These are phyloP conservation scores for Cardamine occulta DNA, from an alignment of 345 rosid genomes.

Conservation along the genomic window DNA sequence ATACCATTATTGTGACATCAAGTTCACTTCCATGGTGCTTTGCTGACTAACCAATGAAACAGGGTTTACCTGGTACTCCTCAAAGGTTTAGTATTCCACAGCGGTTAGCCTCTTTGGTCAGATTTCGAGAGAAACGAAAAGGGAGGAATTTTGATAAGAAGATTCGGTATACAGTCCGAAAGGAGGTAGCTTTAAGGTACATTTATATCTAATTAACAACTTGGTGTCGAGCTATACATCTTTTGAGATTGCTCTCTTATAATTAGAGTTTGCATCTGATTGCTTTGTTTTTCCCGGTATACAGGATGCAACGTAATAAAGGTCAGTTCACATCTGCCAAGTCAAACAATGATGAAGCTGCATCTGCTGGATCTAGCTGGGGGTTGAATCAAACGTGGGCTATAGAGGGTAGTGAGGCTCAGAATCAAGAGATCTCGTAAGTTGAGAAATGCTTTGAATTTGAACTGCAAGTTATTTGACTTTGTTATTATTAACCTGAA, in stretches of 20 bases:
- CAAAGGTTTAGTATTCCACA: slow-evolving; percentile 65
- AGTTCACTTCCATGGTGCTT: not conserved
- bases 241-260: slow-evolving; percentile 10
- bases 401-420: slow-evolving; percentile 54
- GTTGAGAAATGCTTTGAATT: slow-evolving; percentile 30
- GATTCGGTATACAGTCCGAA: slow-evolving; percentile 67
- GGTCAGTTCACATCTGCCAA: slow-evolving; percentile 69
- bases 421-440: slow-evolving; percentile 57
- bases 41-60: slow-evolving; percentile 37
- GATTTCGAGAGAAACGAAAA: slow-evolving; percentile 69
- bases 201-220: slow-evolving; percentile 1
- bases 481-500: not conserved
- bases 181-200: slow-evolving; percentile 74
- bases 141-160: slow-evolving; percentile 71
- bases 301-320: slow-evolving; percentile 71
- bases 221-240: slow-evolving; percentile 3
- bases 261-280: slow-evolving; percentile 3
- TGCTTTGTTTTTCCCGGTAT: slow-evolving; percentile 17
- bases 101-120: slow-evolving; percentile 61
- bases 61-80: slow-evolving; percentile 61
- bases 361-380: slow-evolving; percentile 60
- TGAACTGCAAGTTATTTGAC: not conserved
- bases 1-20: not conserved
- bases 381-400: slow-evolving; percentile 55
- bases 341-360: slow-evolving; percentile 59